A percentile compares a stretch with the other conserved stretches of the same genome.
phyloP scores from a whole-genome alignment of 2,329 filamentous ascomycete species.

The Clarireedia homoeocarpa region DNA sequence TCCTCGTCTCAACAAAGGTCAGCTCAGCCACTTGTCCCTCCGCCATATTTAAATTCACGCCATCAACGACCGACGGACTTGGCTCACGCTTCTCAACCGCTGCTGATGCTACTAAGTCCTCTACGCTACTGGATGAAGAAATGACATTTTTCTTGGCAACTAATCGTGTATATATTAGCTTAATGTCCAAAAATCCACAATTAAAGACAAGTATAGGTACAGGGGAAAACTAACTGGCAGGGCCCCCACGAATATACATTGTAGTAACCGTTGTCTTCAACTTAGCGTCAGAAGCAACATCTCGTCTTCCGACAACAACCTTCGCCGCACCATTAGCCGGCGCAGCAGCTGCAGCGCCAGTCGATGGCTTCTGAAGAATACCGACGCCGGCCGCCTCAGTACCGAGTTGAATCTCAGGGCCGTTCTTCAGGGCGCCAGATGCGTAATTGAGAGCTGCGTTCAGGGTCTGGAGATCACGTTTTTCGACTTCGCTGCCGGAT shows the following conservation, averaged over 20 bases:
- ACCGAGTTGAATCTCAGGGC: conserved; percentile 41
- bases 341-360: neutral
- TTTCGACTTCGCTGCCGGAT: conserved; percentile 16
- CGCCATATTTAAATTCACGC: conserved; percentile 25
- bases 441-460: conserved; percentile 40
- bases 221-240: conserved; percentile 14
- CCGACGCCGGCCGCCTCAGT: conserved; percentile 32
- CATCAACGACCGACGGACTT: conserved; percentile 20
- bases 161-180: neutral
- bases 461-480: conserved; percentile 41
- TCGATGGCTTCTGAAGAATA: conserved; percentile 2
- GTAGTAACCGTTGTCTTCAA: conserved; percentile 27
- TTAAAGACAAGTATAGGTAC: neutral
- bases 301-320: conserved; percentile 7
- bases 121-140: conserved; percentile 4
- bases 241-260: conserved; percentile 25
- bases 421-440: conserved; percentile 37
- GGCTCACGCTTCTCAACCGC: conserved; percentile 15
- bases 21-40: conserved; percentile 26
- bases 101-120: conserved; percentile 8
- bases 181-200: neutral
- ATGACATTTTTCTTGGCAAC: conserved; percentile 8
- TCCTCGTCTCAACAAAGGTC: conserved; percentile 25
- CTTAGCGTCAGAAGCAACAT: conserved; percentile 12
- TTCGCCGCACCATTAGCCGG: neutral